Base-by-base conservation (phyloP, 169 alveolate genomes). In the Plasmodium billcollinsi region DNA sequence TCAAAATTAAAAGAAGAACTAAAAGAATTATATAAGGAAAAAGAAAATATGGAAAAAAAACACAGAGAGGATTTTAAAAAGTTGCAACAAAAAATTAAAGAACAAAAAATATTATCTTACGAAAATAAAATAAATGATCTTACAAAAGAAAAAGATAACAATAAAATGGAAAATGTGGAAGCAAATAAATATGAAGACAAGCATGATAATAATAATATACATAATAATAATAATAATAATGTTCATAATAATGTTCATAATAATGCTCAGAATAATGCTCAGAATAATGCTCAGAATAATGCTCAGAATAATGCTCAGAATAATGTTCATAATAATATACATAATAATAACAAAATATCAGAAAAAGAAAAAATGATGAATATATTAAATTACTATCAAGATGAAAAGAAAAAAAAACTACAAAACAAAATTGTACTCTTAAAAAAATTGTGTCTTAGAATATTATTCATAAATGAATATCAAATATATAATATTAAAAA, bases 51-150 rank as follows among this genome's bases (percentile, higher is more conserved):
- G 54, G 91, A 83, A 62, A 83, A 83, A 69, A 83, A 83, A 58
- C 91, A 83, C 39, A 83, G 91, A 69, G 91, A 83, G 69, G 73
- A 83, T 50, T 83, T 83, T 73, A 83, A 83, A 58, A 67, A 70
- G 29, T 14, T 83, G 4, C 91, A 83, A 62, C 91, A 83, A 83
- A 83, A 83, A 83, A 69, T 83, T 61, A 83, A 83, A 52, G 91
- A 83, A 26, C 91, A 83, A 69, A 83, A 83, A 83, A 83, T 83
- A 12, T 49, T 83, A 39, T 83, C 91, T 2, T 69, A 78, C 15
- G 91, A 83, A 63, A 70, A 83, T 61, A 83, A 83, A 83, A 54
- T 83, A 33, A 78, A 83, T 50, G 85, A 83, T 18, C 29, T 83
- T 11, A 24, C 70, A 21, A 83, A 83, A 49, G 47, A 43, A 59